Evolutionary conservation across 176 grass and related monocot genomes (phyloP).

Genomic region (Aechmea fasciata): DNA sequence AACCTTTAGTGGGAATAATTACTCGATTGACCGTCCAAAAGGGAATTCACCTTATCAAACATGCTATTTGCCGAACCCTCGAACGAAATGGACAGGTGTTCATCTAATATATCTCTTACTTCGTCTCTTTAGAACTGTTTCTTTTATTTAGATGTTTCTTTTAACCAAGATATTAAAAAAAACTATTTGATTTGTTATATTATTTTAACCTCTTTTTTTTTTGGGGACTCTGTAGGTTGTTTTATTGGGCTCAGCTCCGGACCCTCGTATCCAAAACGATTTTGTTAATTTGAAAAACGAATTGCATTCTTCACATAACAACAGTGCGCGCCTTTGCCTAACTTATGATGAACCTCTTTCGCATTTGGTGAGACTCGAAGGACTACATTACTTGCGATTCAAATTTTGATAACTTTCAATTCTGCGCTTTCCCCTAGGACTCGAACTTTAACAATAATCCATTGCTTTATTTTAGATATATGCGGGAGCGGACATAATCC

Average conservation of each 20-base stretch:
- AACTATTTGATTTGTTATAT: conserved; percentile 7
- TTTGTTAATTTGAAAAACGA: conserved; percentile 58
- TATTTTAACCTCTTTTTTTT: background rate
- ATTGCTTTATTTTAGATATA: conserved; percentile 64
- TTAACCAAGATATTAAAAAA: background rate
- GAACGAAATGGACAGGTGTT: conserved; percentile 80
- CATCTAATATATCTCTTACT: background rate
- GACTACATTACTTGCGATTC: background rate
- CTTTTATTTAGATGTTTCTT: background rate
- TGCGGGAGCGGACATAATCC: conserved; percentile 91
- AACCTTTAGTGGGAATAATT: conserved; percentile 77
- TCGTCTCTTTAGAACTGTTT: background rate
- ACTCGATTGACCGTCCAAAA: conserved; percentile 85
- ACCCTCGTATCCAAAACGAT: conserved; percentile 77
- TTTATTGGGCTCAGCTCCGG: conserved; percentile 88
- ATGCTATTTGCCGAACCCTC: conserved; percentile 53
- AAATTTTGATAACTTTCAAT: background rate
- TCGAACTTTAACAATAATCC: background rate
- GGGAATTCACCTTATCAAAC: conserved; percentile 98
- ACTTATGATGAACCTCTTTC: conserved; percentile 89
- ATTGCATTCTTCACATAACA: conserved; percentile 58
- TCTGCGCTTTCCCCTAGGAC: background rate
- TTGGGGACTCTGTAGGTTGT: conserved; percentile 44
- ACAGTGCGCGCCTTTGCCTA: conserved; percentile 63
- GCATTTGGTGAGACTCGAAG: conserved; percentile 53